Base-by-base conservation (phyloP, 371 early-diverging fungal species). In the Umbelopsis sp. region DNA sequence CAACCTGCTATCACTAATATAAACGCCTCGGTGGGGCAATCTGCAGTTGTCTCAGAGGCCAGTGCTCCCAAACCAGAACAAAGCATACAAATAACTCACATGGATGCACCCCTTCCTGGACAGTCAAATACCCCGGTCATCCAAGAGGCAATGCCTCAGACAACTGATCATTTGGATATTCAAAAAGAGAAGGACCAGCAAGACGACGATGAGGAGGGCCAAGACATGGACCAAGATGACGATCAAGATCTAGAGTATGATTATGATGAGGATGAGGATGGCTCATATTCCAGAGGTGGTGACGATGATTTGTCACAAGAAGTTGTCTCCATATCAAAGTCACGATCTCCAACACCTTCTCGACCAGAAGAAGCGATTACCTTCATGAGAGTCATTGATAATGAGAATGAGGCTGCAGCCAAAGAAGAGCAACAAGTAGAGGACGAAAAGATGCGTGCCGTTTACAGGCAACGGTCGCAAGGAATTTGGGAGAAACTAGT, bases 401-500 rank as follows among this genome's bases (percentile, higher is more conserved):
- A 57, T 35, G 57, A 57, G 37, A 53, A 50, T 12, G 69, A 63
- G 20, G 50, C 65, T 14, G 66, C 68, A 9, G 67, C 68, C 7
- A 68, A 63, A 41, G 25, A 44, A 1, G 70, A 73, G 4, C 52
- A 70, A 14, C 57, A 67, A 50, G 52, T 53, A 7, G 29, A 57
- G 12, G 70, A 73, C 18, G 74, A 76, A 3, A 44, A 64, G 3
- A 69, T 71, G 45, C 32, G 37, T 57, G 1, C 72, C 70, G 70
- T 46, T 57, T 73, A 18, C 68, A 75, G 65, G 53, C 79, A 81
- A 66, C 74, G 74, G 2, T 53, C 69, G 16, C 73, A 74, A 22
- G 77, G 76, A 20, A 76, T 82, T 1, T 82, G 82, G 82, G 44
- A 71, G 48, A 72, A 69, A 44, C 44, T 82, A 22, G 74, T 82